Evolutionary conservation across 2,329 filamentous ascomycete species (phyloP).

Genomic region (Aspergillus sp.): DNA sequence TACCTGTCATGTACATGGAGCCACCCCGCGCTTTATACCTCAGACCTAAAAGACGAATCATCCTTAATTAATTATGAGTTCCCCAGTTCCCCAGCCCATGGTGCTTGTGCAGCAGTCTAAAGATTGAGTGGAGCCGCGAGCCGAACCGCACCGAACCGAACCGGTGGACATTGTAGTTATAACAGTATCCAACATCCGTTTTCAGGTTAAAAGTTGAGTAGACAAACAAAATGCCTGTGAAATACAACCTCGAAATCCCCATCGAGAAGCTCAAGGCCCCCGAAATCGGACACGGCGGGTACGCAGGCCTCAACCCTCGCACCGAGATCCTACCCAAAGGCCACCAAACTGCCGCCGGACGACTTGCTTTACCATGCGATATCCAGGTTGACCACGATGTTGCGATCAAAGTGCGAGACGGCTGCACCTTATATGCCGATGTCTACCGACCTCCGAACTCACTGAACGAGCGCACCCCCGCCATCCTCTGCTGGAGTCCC

Average conservation of each 20-base stretch:
- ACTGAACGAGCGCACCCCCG: constrained; percentile 20
- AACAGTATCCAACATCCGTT: no score
- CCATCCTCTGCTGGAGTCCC: constrained; percentile 27
- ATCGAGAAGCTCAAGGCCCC: constrained; percentile 1
- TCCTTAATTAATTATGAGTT: no score
- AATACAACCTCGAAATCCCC: neutral
- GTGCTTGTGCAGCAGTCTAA: no score
- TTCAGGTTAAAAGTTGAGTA: no score
- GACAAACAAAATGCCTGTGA: neutral
- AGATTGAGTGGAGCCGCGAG: constrained; percentile 9
- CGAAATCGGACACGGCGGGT: constrained; percentile 1
- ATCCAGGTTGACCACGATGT: constrained; percentile 23
- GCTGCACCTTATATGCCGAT: constrained; percentile 24
- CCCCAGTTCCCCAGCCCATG: no score
- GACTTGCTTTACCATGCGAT: neutral
- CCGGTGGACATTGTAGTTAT: neutral
- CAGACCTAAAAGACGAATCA: no score
- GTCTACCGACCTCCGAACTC: constrained; percentile 24
- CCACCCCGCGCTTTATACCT: no score
- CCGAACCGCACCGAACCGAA: constrained; percentile 4
- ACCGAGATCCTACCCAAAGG: neutral
- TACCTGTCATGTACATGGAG: no score
- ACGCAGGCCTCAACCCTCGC: neutral
- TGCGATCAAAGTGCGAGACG: constrained; percentile 27
- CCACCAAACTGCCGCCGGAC: neutral